These are phyloP conservation scores for Hura crepitans DNA, from an alignment of 441 rosid genomes.

Conservation along the genomic window DNA sequence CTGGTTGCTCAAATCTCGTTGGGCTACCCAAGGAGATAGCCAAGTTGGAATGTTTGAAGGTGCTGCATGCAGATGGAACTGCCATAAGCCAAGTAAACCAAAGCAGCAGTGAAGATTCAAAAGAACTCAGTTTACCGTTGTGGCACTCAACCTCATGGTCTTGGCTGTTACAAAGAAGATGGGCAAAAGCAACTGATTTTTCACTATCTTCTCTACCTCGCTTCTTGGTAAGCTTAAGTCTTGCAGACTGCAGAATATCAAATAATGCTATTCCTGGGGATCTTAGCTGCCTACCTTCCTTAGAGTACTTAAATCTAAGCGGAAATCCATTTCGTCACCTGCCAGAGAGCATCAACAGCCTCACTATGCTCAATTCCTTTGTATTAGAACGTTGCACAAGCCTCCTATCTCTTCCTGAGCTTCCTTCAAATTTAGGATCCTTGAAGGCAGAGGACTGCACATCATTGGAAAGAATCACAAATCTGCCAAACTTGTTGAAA, in stretches of 20 bases:
- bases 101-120: neutral
- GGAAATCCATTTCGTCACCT: slow-evolving; percentile 15
- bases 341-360: slow-evolving; percentile 24
- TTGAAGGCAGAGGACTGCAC: slow-evolving; percentile 19
- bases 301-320: slow-evolving; percentile 18
- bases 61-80: slow-evolving; percentile 18
- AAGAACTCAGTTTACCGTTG: slow-evolving; percentile 3
- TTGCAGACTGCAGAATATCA: slow-evolving; percentile 15
- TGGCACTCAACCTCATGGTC: slow-evolving; percentile 11
- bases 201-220: slow-evolving; percentile 15
- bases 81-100: slow-evolving; percentile 13
- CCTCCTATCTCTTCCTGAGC: slow-evolving; percentile 23
- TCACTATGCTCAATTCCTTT: slow-evolving; percentile 14
- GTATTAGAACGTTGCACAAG: slow-evolving; percentile 13
- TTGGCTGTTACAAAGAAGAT: slow-evolving; percentile 17
- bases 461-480: slow-evolving; percentile 15
- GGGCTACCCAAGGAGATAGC: slow-evolving; percentile 13
- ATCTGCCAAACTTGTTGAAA: neutral
- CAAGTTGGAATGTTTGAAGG: slow-evolving; percentile 27
- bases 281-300: slow-evolving; percentile 14
- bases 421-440: slow-evolving; percentile 14
- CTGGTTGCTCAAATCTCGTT: slow-evolving; percentile 31
- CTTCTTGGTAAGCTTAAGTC: slow-evolving; percentile 20
- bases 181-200: slow-evolving; percentile 9
- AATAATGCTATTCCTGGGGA: slow-evolving; percentile 23